phyloP scores from a whole-genome alignment of 495 filamentous ascomycete species.

The Aspergillus haitiensis region DNA sequence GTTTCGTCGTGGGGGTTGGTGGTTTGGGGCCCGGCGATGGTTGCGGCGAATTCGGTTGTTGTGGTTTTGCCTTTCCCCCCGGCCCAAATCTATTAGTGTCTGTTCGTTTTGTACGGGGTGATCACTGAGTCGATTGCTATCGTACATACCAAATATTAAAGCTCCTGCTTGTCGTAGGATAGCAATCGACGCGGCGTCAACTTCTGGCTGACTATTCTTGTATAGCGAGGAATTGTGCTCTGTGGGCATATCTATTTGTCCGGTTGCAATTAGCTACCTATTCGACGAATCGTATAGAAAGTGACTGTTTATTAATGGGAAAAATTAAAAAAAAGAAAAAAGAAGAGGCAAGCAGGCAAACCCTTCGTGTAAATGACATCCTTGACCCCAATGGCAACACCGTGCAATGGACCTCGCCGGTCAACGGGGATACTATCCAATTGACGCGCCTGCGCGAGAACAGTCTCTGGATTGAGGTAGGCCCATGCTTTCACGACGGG shows the following conservation, averaged over 20 bases:
- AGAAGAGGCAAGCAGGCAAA: neutral
- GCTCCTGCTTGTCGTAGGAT: constrained; percentile 18
- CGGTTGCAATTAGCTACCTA: neutral
- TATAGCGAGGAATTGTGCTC: constrained; percentile 18
- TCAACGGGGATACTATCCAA: constrained; percentile 49
- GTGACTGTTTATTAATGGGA: neutral
- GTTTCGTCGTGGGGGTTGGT: constrained; percentile 12
- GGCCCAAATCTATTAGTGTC: too few species aligned
- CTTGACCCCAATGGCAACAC: constrained; percentile 55
- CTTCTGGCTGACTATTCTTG: constrained; percentile 10
- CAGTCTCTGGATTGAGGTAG: constrained; percentile 46
- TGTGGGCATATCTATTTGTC: constrained; percentile 20
- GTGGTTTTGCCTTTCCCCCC: constrained; percentile 19
- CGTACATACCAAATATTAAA: constrained; percentile 12
- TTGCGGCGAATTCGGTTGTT: constrained; percentile 21
- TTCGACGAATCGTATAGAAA: neutral
- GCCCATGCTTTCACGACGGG: constrained; percentile 53
- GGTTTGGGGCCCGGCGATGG: constrained; percentile 1
- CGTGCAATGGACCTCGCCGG: constrained; percentile 53
- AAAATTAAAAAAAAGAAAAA: neutral
- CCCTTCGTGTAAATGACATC: constrained; percentile 57
- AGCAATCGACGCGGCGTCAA: constrained; percentile 15
- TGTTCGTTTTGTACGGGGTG: too few species aligned
- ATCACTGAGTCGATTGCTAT: too few species aligned
- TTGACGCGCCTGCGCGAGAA: constrained; percentile 50